Conservation (phyloP, 495 filamentous ascomycete species). For the Annulohypoxylon nitens region DNA sequence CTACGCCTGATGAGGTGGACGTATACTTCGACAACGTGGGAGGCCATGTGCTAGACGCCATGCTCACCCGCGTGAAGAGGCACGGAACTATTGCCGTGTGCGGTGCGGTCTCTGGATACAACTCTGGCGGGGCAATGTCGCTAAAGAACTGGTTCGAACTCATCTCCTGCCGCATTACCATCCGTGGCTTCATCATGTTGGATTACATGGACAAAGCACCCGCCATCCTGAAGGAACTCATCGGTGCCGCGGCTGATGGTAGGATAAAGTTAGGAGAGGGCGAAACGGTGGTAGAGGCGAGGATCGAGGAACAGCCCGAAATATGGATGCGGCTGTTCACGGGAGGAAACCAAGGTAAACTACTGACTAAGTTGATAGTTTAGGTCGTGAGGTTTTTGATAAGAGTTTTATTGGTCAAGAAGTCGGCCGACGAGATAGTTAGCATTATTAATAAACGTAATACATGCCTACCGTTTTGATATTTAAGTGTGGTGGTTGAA, state of each 20-base stretch:
- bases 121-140: conserved; percentile 51
- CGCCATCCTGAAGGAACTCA: conserved; percentile 55
- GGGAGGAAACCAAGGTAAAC: conserved; percentile 63
- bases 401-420: background rate
- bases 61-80: conserved; percentile 65
- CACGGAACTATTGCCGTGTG: conserved; percentile 67
- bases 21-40: conserved; percentile 73
- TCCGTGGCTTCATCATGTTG: conserved; percentile 65
- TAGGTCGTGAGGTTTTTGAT: conserved; percentile 11
- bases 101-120: conserved; percentile 66
- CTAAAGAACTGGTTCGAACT: conserved; percentile 67
- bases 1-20: conserved; percentile 66
- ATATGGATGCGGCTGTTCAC: conserved; percentile 62
- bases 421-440: background rate
- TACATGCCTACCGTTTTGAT: background rate
- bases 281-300: conserved; percentile 58
- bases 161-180: conserved; percentile 61
- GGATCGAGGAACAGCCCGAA: conserved; percentile 60
- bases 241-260: conserved; percentile 55
- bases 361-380: conserved; percentile 57
- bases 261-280: conserved; percentile 56
- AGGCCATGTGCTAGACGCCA: conserved; percentile 68
- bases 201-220: conserved; percentile 57
- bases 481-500: background rate
- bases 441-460: conserved; percentile 1